Conservation (phyloP, 768 basidiomycete species). For the Amanita brunnescens region DNA sequence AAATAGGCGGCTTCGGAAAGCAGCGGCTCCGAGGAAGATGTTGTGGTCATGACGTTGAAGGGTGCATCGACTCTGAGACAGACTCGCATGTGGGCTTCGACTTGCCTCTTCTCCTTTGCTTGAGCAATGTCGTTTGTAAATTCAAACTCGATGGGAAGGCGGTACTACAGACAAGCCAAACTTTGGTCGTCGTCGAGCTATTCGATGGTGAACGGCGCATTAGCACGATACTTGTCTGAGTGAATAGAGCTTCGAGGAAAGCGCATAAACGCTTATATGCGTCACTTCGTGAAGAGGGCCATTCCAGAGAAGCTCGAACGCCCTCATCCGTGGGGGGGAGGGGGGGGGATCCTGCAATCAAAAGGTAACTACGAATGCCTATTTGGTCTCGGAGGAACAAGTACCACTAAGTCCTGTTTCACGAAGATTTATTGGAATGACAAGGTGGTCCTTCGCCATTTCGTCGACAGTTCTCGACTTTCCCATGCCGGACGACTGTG, state of each 20-base stretch:
- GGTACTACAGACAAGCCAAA: conserved; percentile 2
- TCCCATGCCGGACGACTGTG: neutral
- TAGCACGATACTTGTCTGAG: too few species aligned
- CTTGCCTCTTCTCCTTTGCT: conserved; percentile 16
- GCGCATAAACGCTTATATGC: too few species aligned
- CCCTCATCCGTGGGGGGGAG: too few species aligned
- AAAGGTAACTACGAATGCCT: neutral
- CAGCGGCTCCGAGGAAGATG: conserved; percentile 18
- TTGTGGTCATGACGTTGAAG: conserved; percentile 11
- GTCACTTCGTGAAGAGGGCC: too few species aligned
- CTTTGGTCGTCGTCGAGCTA: neutral
- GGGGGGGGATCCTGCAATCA: too few species aligned
- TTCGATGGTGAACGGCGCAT: neutral
- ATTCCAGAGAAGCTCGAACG: too few species aligned
- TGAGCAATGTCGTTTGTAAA: conserved; percentile 10
- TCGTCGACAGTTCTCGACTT: neutral
- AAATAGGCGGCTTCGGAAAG: conserved; percentile 18
- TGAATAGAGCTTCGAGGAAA: too few species aligned
- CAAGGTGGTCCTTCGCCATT: neutral
- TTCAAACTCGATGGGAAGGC: conserved; percentile 23
- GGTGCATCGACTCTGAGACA: conserved; percentile 13
- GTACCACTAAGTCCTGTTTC: neutral
- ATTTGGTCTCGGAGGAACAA: neutral
- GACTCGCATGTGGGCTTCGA: conserved; percentile 24
- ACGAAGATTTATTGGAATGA: neutral